Conservation (phyloP, 768 basidiomycete genomes). For the Tulasnella calospora region DNA sequence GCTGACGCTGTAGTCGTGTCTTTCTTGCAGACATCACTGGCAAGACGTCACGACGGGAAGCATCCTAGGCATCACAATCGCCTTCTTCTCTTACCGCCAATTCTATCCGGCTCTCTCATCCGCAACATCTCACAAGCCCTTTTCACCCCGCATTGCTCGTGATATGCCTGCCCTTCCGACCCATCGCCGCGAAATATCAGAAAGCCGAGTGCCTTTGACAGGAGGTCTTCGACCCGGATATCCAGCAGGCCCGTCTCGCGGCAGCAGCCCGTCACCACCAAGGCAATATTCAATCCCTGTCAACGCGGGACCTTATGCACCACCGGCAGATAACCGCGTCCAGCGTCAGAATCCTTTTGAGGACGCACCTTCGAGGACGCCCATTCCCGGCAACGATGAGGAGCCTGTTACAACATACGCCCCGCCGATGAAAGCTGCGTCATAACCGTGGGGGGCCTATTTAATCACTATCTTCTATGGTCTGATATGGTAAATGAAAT, state of each 20-base stretch:
- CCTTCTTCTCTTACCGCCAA: slow-evolving; percentile 79
- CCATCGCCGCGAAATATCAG: slow-evolving; percentile 6
- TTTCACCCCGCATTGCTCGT: neutral
- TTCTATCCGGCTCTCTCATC: slow-evolving; percentile 72
- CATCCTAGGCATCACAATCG: slow-evolving; percentile 61
- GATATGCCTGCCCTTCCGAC: neutral
- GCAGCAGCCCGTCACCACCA: neutral
- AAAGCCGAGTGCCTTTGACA: neutral
- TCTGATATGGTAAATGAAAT: neutral
- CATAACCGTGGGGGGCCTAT: neutral
- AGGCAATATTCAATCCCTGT: slow-evolving; percentile 9
- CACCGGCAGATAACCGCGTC: neutral
- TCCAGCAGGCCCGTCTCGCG: neutral
- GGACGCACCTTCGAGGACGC: neutral
- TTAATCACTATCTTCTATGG: neutral
- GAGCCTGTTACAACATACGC: neutral
- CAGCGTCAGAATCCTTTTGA: neutral
- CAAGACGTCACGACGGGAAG: slow-evolving; percentile 82
- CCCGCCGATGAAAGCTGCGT: neutral
- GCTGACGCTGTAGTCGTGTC: no score
- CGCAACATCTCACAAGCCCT: slow-evolving; percentile 59
- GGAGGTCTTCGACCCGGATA: neutral
- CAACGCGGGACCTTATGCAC: neutral
- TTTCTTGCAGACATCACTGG: slow-evolving; percentile 58
- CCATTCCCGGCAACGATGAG: neutral